Percentiles rank a stretch among this genome's conserved stretches.
These are phyloP conservation scores for Trichoderma gamsii DNA, from an alignment of 495 filamentous ascomycete species.

Conservation along the genomic window DNA sequence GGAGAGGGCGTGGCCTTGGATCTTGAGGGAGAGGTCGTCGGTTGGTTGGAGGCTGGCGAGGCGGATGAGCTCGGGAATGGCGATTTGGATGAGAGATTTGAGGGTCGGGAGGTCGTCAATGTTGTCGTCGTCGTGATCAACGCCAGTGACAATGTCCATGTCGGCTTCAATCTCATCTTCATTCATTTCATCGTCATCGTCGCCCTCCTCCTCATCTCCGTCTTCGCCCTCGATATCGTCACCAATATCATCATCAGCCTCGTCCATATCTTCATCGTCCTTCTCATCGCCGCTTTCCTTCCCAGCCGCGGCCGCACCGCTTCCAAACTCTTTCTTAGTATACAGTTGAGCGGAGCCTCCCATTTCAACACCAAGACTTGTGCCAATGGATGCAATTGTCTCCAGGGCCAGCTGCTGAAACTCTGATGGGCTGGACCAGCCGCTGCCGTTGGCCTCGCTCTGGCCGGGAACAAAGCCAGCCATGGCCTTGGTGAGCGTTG, in stretches of 20 bases:
- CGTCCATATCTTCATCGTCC: constrained; percentile 32
- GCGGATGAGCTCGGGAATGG: constrained; percentile 44
- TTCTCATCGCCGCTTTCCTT: constrained; percentile 29
- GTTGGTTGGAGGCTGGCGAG: constrained; percentile 27
- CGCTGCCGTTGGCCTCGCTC: constrained; percentile 25
- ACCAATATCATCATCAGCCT: constrained; percentile 30
- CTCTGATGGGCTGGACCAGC: constrained; percentile 25
- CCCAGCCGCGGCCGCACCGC: constrained; percentile 26
- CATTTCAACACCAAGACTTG: constrained; percentile 42
- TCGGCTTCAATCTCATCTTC: constrained; percentile 48
- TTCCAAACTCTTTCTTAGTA: neutral
- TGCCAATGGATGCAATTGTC: constrained; percentile 54
- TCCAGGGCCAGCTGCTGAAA: constrained; percentile 47
- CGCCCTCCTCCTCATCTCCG: constrained; percentile 21
- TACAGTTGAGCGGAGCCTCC: neutral
- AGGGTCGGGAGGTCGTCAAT: constrained; percentile 42
- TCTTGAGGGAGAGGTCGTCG: constrained; percentile 24
- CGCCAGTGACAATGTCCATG: constrained; percentile 51
- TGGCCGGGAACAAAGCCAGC: constrained; percentile 26
- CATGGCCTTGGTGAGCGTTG: constrained; percentile 34
- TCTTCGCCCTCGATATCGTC: constrained; percentile 29
- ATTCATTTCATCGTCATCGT: constrained; percentile 27
- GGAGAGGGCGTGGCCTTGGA: constrained; percentile 43
- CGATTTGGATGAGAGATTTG: constrained; percentile 40
- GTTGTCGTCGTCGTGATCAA: constrained; percentile 33